Percentiles rank a stretch among this genome's conserved stretches.
phyloP scores from a whole-genome alignment of 208 protist genomes.

The Trypanosoma avium region DNA sequence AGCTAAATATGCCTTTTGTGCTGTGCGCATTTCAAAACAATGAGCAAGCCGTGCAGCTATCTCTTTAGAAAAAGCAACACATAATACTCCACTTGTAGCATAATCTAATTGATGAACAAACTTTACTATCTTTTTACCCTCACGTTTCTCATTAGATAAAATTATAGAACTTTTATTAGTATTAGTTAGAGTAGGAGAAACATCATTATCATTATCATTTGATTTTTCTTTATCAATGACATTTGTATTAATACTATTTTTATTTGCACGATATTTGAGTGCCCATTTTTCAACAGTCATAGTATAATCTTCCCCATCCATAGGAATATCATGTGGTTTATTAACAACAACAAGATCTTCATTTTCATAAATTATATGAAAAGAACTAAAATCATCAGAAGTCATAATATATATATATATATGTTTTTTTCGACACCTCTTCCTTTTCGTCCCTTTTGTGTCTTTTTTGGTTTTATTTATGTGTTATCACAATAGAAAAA shows the following conservation, averaged over 20 bases:
- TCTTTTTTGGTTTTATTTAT: too few relatives aligned
- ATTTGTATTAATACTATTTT: conserved; percentile 8
- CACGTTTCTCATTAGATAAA: conserved; percentile 21
- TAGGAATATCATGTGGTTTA: conserved; percentile 83
- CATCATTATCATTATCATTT: conserved; percentile 9
- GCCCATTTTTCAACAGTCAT: conserved; percentile 66
- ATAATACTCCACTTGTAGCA: conserved; percentile 88
- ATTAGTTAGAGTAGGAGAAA: too few relatives aligned
- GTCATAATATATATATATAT: neutral
- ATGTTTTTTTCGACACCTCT: too few relatives aligned
- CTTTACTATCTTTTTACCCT: conserved; percentile 60
- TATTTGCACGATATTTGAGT: conserved; percentile 28
- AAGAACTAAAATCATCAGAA: neutral
- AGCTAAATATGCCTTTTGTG: conserved; percentile 81
- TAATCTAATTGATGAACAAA: conserved; percentile 93
- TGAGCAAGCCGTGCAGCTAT: conserved; percentile 74
- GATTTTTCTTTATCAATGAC: conserved; percentile 20
- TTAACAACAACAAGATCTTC: conserved; percentile 82
- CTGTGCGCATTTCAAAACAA: conserved; percentile 87
- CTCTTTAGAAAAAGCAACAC: conserved; percentile 80
- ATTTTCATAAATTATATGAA: conserved; percentile 60
- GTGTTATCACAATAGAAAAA: too few relatives aligned
- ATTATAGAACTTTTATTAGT: too few relatives aligned
- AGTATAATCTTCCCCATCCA: conserved; percentile 48
- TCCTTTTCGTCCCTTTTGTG: too few relatives aligned